A percentile compares a stretch with the other conserved stretches of the same genome.
phyloP scores from a whole-genome alignment of 768 basidiomycete genomes.

The Arthromyces matolae region DNA sequence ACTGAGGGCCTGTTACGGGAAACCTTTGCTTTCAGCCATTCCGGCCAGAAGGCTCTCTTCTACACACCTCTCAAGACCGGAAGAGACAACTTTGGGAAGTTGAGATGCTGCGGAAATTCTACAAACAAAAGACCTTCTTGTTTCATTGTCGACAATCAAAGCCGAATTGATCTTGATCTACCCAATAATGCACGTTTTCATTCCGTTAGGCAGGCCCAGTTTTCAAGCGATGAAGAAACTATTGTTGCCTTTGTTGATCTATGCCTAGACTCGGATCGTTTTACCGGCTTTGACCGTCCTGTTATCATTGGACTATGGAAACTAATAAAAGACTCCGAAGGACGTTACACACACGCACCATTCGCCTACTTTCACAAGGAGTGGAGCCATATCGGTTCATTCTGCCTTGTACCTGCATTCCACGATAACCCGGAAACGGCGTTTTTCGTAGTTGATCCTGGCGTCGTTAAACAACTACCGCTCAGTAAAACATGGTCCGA shows the following conservation, averaged over 20 bases:
- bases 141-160: background rate
- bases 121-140: background rate
- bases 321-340: background rate
- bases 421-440: too few relatives aligned
- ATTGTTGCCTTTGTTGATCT: background rate
- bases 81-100: background rate
- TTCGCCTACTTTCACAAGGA: background rate
- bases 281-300: background rate
- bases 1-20: background rate
- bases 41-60: conserved; percentile 5
- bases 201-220: background rate
- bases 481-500: too few relatives aligned
- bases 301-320: conserved; percentile 1
- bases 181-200: background rate
- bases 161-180: background rate
- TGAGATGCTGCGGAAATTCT: background rate
- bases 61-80: background rate
- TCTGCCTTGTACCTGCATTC: background rate
- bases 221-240: conserved; percentile 1
- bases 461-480: too few relatives aligned
- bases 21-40: conserved; percentile 1
- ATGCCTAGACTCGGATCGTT: background rate
- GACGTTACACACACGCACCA: background rate
- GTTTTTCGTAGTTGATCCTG: too few relatives aligned
- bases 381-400: background rate